A percentile compares a stretch with the other conserved stretches of the same genome.
phyloP scores from a whole-genome alignment of 306 rosid genomes.

The Hippophae rhamnoides region DNA sequence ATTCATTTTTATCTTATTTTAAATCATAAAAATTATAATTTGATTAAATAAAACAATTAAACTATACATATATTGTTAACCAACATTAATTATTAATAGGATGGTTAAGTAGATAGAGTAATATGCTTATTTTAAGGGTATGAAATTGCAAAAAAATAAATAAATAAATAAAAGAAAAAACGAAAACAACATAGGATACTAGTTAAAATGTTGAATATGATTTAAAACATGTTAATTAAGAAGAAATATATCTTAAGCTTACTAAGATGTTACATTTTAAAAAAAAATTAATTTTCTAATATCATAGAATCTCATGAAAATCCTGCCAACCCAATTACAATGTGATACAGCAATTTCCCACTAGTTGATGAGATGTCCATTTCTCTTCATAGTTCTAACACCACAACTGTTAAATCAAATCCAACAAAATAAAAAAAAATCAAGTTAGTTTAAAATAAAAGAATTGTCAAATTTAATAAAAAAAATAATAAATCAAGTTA shows the following conservation, averaged over 20 bases:
- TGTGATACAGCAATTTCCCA: conserved; percentile 23
- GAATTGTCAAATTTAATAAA: background rate
- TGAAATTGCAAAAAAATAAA: no score
- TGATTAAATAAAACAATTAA: no score
- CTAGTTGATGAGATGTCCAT: conserved; percentile 15
- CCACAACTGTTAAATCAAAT: conserved; percentile 60
- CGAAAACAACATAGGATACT: background rate
- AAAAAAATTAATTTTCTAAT: conserved; percentile 1
- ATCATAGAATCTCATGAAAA: conserved; percentile 6
- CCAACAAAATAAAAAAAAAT: background rate
- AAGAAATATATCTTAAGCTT: conserved; percentile 6
- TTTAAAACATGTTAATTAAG: conserved; percentile 9
- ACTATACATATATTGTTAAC: no score
- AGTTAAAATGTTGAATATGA: background rate
- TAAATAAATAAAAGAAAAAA: no score
- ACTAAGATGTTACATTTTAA: conserved; percentile 22
- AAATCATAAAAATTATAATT: no score
- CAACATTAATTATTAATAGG: no score
- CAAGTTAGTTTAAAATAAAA: conserved; percentile 14
- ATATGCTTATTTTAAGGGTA: no score
- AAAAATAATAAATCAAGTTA: background rate
- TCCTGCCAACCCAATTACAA: conserved; percentile 14
- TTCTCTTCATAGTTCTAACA: conserved; percentile 66
- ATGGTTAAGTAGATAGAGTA: no score
- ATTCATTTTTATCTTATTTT: no score